Evolutionary conservation across 169 alveolate genomes (phyloP), one percentile per base, ranked within the genome.

Genomic region (Plasmodium sp.): DNA sequence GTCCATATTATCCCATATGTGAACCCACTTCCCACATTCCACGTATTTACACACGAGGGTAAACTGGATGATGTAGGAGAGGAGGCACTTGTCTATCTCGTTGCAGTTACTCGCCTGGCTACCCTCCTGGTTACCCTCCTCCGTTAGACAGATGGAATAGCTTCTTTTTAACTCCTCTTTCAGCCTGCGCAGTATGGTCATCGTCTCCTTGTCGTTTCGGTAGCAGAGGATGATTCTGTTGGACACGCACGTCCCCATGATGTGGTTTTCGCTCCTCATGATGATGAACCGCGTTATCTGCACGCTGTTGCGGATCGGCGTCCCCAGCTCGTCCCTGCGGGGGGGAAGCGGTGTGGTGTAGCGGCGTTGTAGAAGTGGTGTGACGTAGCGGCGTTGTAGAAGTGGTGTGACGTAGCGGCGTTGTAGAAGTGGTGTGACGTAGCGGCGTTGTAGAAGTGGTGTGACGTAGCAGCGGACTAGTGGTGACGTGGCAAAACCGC

Each of bases 181-280:
- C 2, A 86, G 39, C 3, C 10, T 86, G 12, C 39, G 45, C 31
- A 86, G 67, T 54, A 86, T 86, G 0, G 14, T 45, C 12, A 10
- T 86, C 2, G 82, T 86, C 5, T 86, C 93, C 7, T 86, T 86
- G 31, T 86, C 86, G 81, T 86, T 86, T 1, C 71, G 34, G 67
- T 86, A 86, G 16, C 93, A 86, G 33, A 86, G 72, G 62, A 86
- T 86, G 80, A 86, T 36, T 34, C 62, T 51, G 58, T 86, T 27
- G 1, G 93, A 75, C 5, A 86, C 93, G 33, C 93, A 86, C 3
- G 93, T 86, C 5, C 93, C 93, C 93, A 86, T 86, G 41, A 86
- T 86, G 12, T 86, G 80, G 34, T 86, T 86, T 48, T 77, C 51
- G 67, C 93, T 86, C 71, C 81, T 48, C 85, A 86, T 86, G 41